Base-by-base conservation (phyloP, 768 basidiomycete species). In the Boletus rex-veris region DNA sequence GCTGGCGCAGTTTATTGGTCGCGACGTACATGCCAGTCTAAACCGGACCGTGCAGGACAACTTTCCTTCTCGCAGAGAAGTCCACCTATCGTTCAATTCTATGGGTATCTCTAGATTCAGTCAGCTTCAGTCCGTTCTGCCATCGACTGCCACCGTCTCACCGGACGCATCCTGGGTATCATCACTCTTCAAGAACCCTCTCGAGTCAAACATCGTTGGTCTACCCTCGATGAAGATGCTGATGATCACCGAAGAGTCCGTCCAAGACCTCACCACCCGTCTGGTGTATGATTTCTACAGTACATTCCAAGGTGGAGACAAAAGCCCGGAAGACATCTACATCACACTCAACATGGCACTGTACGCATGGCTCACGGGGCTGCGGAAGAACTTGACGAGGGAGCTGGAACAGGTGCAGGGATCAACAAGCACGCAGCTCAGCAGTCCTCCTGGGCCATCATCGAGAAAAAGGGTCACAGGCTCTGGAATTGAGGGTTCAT, bases 341-440 rank as follows among this genome's bases (percentile, higher is more conserved):
- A 90, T 93, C 69, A 86, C 89, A 4, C 75, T 93, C 58, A 92
- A 93, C 72, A 83, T 91, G 63, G 79, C 85, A 0, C 74, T 92
- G 2, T 92, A 92, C 63, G 81, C 88, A 9, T 91, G 89, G 88
- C 79, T 92, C 42, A 89, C 87, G 2, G 69, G 86, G 21, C 76
- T 91, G 38, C 82, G 88, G 53, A 91, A 89, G 69, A 88, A 83
- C 55, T 72, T 91, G 60, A 76, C 83, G 14, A 74, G 86, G 50
- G 91, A 92, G 64, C 81, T 92, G 80, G 87, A 89, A 21, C 86
- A 88, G 63, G 84, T 81, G 2, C 79, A 81, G 57, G 78, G 79
- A 14, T 71, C 80, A 7, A 76, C 80, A n/a, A 84, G 81, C 46
- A 75, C 78, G 67, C 77, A 62, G 21, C 2, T 46, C 50, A 71